Conservation (phyloP, 257 asterid species). For the Plantago elongata region DNA sequence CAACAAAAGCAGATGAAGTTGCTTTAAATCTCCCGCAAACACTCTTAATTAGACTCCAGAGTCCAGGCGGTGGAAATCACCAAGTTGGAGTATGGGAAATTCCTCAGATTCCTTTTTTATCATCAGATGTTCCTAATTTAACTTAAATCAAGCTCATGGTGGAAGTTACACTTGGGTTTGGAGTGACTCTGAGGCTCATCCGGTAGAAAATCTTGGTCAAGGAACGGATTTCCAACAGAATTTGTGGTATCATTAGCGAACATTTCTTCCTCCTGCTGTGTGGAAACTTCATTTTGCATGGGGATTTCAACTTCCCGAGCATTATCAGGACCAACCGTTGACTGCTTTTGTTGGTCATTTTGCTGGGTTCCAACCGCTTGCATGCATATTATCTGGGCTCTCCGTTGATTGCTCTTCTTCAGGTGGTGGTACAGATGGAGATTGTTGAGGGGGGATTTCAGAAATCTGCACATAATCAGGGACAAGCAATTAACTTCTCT, state of each 20-base stretch:
- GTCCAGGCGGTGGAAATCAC: too few relatives aligned
- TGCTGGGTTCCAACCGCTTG: slow-evolving; percentile 11
- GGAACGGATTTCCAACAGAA: slow-evolving; percentile 51
- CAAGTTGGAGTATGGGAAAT: too few relatives aligned
- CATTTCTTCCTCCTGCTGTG: slow-evolving; percentile 18
- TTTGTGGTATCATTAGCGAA: slow-evolving; percentile 19
- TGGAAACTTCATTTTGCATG: slow-evolving; percentile 15
- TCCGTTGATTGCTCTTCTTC: too few relatives aligned
- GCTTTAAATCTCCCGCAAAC: neutral
- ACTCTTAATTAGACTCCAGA: neutral
- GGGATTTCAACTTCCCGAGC: slow-evolving; percentile 22
- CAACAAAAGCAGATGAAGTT: too few relatives aligned
- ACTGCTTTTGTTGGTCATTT: slow-evolving; percentile 14
- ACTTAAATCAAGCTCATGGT: slow-evolving; percentile 30
- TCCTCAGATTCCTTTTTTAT: neutral
- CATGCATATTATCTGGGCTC: slow-evolving; percentile 15
- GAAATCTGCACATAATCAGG: too few relatives aligned
- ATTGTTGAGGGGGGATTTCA: too few relatives aligned
- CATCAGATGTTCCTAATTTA: neutral
- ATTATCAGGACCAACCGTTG: slow-evolving; percentile 5
- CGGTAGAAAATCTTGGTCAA: slow-evolving; percentile 29
- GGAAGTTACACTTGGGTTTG: slow-evolving; percentile 10
- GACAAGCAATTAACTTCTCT: slow-evolving; percentile 15
- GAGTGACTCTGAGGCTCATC: slow-evolving; percentile 30
- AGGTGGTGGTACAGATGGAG: too few relatives aligned